Evolutionary conservation across 176 grass and related monocot genomes (phyloP).

Genomic region (Puccinellia tenuiflora): DNA sequence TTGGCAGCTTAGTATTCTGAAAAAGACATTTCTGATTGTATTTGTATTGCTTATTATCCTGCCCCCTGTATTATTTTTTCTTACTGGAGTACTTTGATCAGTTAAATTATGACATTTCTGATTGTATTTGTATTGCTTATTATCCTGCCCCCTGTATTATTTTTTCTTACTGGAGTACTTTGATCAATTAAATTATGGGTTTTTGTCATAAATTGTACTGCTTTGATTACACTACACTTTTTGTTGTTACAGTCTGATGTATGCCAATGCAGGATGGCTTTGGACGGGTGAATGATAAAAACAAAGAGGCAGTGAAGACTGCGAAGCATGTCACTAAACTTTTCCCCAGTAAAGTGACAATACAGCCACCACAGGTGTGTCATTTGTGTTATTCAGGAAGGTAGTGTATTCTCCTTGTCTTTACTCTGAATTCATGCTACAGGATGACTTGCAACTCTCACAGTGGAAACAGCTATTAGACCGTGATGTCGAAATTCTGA

Average conservation of each 20-base stretch:
- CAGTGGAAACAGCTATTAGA: slow-evolving; percentile 87
- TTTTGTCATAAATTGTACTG: slow-evolving; percentile 4
- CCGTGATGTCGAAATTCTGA: slow-evolving; percentile 81
- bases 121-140: background rate
- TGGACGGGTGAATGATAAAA: slow-evolving; percentile 71
- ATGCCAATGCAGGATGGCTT: slow-evolving; percentile 64
- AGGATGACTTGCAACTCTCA: slow-evolving; percentile 69
- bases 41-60: background rate
- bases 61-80: background rate
- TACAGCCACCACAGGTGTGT: slow-evolving; percentile 74
- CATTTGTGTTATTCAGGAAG: slow-evolving; percentile 20
- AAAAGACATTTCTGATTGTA: background rate
- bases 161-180: background rate
- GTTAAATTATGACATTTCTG: background rate
- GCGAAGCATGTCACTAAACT: slow-evolving; percentile 79
- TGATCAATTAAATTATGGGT: background rate
- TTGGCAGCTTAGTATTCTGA: background rate
- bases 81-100: slow-evolving; percentile 1
- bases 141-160: background rate
- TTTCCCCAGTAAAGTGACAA: slow-evolving; percentile 90
- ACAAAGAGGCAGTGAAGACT: slow-evolving; percentile 69
- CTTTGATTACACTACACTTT: background rate
- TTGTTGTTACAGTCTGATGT: slow-evolving; percentile 25
- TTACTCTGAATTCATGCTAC: slow-evolving; percentile 25
- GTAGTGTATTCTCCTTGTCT: background rate